Base-by-base conservation (phyloP, 345 rosid genomes). In the Physaria fendleri region DNA sequence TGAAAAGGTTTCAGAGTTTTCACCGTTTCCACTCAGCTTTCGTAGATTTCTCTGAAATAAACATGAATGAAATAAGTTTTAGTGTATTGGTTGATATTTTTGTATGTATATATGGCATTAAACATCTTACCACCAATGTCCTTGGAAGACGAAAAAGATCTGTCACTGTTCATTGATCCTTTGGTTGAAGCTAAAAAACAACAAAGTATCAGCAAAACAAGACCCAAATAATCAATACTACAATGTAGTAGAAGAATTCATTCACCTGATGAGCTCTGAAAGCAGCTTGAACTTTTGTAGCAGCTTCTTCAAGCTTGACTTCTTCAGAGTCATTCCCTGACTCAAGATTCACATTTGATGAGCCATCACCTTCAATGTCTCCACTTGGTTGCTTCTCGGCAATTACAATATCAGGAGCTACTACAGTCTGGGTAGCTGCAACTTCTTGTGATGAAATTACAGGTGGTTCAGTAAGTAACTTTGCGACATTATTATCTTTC, bases 11-110 rank as follows among this genome's bases (percentile, higher is more conserved):
- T n/a, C 8, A n/a, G 39, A 35, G 8, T 16, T 35, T 35, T 89
- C 81, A 89, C 78, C 94, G 79, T 78, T 77, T 85, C 97, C 91
- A 89, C 30, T 78, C 91, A 6, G 87, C 87, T 78, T 73, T 82
- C 14, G 69, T 47, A 37, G 20, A 67, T 74, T 83, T 88, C 32
- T 83, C 96, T 85, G 80, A 68, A 77, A 68, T 0, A 56, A 64
- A 43, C 41, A 20, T 20, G 35, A 72, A 6, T 0, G 38, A 41
- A 66, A 39, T 2, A 21, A 30, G 59, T 40, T 47, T 16, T 9
- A 33, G 11, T 21, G n/a, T 20, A 10, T 25, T 33, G n/a, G 13
- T 46, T 38, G 20, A 39, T 56, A 43, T 16, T 15, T 38, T 15
- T 35, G 17, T 45, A 14, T 13, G 30, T 60, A 40, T 4, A 17